Conservation (phyloP, 2,329 filamentous ascomycete species). For the Xylariaceae sp. region DNA sequence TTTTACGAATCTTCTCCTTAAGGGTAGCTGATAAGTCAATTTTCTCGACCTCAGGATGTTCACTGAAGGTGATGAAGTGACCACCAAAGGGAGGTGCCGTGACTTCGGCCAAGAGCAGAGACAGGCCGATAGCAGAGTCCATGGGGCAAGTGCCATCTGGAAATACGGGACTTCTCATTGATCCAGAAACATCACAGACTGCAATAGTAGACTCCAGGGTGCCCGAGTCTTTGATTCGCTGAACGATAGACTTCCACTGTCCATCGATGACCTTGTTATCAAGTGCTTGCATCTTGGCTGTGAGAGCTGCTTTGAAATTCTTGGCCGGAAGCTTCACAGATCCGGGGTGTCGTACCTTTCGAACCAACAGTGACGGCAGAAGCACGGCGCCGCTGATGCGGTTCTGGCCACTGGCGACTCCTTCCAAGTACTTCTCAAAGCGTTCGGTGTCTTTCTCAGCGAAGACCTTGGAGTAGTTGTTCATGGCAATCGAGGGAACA, state of each 20-base stretch:
- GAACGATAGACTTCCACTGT: conserved; percentile 58
- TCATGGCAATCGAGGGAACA: conserved; percentile 57
- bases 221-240: conserved; percentile 55
- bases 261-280: conserved; percentile 40
- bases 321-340: not conserved
- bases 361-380: conserved; percentile 49
- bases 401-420: conserved; percentile 46
- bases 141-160: conserved; percentile 48
- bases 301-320: conserved; percentile 22
- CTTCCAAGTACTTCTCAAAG: conserved; percentile 49
- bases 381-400: conserved; percentile 56
- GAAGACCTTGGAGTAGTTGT: conserved; percentile 49
- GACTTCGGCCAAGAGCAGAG: conserved; percentile 54
- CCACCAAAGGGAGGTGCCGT: conserved; percentile 52
- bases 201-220: conserved; percentile 52
- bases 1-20: conserved; percentile 37
- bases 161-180: conserved; percentile 43
- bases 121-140: conserved; percentile 54
- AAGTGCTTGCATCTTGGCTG: conserved; percentile 32
- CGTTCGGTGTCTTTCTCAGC: conserved; percentile 46
- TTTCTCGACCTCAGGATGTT: conserved; percentile 37
- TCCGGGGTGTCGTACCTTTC: conserved; percentile 9
- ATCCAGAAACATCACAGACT: conserved; percentile 56
- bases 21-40: conserved; percentile 40
- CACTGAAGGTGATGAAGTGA: conserved; percentile 54